Conservation (phyloP, 2,329 filamentous ascomycete genomes). For the Tothia fuscella region DNA sequence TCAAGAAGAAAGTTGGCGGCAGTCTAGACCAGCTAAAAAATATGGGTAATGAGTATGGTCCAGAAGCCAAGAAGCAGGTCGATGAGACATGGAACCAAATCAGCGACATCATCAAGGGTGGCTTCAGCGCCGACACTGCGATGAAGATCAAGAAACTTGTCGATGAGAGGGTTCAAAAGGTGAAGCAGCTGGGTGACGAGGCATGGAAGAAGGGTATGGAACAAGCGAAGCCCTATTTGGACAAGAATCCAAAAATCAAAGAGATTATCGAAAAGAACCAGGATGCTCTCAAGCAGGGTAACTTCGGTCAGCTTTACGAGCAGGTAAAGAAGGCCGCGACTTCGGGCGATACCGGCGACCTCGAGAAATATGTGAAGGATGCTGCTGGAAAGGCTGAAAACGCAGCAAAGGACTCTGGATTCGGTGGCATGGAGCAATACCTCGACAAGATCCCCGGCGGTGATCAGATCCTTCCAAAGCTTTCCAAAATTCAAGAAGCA, state of each 20-base stretch:
- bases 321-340: constrained; percentile 50
- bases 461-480: constrained; percentile 6
- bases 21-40: constrained; percentile 57
- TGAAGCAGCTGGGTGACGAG: constrained; percentile 57
- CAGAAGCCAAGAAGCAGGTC: constrained; percentile 64
- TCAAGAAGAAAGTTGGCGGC: constrained; percentile 61
- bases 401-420: constrained; percentile 28
- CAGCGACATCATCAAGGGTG: constrained; percentile 49
- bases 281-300: constrained; percentile 54
- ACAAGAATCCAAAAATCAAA: constrained; percentile 67
- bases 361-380: constrained; percentile 50
- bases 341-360: constrained; percentile 46
- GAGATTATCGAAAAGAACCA: constrained; percentile 60
- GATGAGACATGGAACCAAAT: constrained; percentile 60
- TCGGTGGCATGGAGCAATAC: constrained; percentile 47
- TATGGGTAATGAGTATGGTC: constrained; percentile 57
- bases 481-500: constrained; percentile 53
- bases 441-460: constrained; percentile 54
- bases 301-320: constrained; percentile 50
- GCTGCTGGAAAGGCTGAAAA: constrained; percentile 49
- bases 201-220: constrained; percentile 61
- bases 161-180: constrained; percentile 56
- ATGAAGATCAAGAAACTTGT: constrained; percentile 47
- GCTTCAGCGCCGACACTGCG: constrained; percentile 45
- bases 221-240: constrained; percentile 57